phyloP scores from a whole-genome alignment of 805 yeast species.

The Metschnikowia picachoensis region DNA sequence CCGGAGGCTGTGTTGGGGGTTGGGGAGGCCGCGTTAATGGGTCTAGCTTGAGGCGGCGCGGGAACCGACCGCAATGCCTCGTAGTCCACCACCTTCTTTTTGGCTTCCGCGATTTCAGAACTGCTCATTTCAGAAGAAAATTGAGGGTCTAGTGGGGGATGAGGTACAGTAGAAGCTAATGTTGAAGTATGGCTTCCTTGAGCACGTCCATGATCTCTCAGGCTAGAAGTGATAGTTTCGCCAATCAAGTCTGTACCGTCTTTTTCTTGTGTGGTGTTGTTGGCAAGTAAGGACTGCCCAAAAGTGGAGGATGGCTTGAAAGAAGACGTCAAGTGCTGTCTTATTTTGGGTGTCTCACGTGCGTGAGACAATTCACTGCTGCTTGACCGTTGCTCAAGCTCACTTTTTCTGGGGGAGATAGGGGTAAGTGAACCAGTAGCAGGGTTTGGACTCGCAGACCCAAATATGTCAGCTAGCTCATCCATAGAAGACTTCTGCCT shows the following conservation, averaged over 20 bases:
- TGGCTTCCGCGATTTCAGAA: not conserved
- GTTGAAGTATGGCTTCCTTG: too few species aligned
- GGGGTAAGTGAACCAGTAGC: constrained; percentile 8
- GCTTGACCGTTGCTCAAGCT: constrained; percentile 25
- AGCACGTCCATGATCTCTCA: too few species aligned
- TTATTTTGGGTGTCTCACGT: constrained; percentile 30
- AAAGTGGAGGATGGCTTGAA: constrained; percentile 83
- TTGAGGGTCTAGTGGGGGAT: not conserved
- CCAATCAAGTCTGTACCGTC: constrained; percentile 25
- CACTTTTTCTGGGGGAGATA: constrained; percentile 10
- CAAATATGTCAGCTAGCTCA: constrained; percentile 56
- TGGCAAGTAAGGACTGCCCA: constrained; percentile 64
- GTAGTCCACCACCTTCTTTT: constrained; percentile 35
- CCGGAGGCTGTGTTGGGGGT: not conserved
- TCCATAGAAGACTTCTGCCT: constrained; percentile 52
- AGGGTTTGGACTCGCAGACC: constrained; percentile 22
- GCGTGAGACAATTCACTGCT: constrained; percentile 31
- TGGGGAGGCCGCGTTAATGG: not conserved
- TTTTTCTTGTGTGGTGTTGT: constrained; percentile 18
- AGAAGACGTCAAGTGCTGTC: constrained; percentile 32
- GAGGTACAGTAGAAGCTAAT: not conserved
- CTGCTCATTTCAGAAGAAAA: not conserved
- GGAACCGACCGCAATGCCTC: constrained; percentile 49
- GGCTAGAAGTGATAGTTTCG: constrained; percentile 25
- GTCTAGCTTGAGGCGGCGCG: constrained; percentile 33